Base-by-base conservation (phyloP, 1,284 basidiomycete species). In the Ustilago cynodontis region DNA sequence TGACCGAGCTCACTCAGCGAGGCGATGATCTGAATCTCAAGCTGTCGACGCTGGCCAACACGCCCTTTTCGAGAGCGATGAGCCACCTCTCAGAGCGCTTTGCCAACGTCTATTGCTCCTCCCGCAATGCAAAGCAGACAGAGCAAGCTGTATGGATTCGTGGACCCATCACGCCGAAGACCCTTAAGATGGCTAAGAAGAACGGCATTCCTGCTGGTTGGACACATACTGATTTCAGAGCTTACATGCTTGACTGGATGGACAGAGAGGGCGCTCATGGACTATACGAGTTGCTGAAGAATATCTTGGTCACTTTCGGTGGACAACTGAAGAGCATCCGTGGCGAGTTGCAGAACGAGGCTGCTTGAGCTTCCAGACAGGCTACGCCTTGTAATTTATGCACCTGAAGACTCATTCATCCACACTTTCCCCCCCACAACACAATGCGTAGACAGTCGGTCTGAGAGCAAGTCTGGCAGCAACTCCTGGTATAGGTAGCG, bases 231-330 rank as follows among this genome's bases (percentile, higher is more conserved):
- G 77, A 76, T 29, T 76, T 76, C 50, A 59, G 72, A 20, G 68
- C 72, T 13, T 59, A 71, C 26, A 51, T 75, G 61, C 47, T 78
- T 20, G 62, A 71, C n/a, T 78, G 73, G 72, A 28, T 78, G 26
- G 65, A 69, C 16, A 57, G 33, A 26, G 22, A 71, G 58, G 77
- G 77, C 18, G 68, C 60, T 7, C 24, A 51, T 14, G 77, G 77
- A n/a, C 41, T 78, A 57, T 69, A 78, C 41, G 62, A 68, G 41
- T 52, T 78, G 43, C 20, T 78, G 24, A 65, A 71, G 53, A 67
- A 67, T 24, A 67, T 76, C 24, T 33, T 76, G 53, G 68, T 71
- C 13, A 60, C 65, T 11, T 63, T 76, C 18, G 73, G 73, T 0
- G 35, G 28, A 29, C 73, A 76, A 65, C 51, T 76, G 41, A 71